Conservation (phyloP, 2,329 filamentous ascomycete genomes). For the Cladophialophora carrionii region DNA sequence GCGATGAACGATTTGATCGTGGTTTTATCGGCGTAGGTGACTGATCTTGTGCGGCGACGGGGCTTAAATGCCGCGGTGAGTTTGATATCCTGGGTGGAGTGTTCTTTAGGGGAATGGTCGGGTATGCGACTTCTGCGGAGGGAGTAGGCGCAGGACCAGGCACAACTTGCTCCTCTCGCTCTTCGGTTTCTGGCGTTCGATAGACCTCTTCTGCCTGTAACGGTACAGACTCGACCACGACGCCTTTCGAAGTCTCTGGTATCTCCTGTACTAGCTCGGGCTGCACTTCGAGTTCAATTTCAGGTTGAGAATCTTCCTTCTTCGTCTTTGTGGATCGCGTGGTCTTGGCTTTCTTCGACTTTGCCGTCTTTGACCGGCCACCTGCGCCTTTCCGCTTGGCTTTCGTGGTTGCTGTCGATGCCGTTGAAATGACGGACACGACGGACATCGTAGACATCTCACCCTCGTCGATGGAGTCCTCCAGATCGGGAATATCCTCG, state of each 20-base stretch:
- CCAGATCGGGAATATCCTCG: slow-evolving; percentile 43
- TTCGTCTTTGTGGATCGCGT: slow-evolving; percentile 32
- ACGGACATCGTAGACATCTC: slow-evolving; percentile 40
- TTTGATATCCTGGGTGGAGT: slow-evolving; percentile 22
- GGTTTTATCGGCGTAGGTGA: slow-evolving; percentile 28
- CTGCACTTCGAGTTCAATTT: slow-evolving; percentile 18
- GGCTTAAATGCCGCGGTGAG: slow-evolving; percentile 21
- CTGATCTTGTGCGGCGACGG: slow-evolving; percentile 22
- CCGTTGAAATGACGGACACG: slow-evolving; percentile 45
- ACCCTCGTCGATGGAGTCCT: slow-evolving; percentile 62
- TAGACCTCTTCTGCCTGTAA: background rate
- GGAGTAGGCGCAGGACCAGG: slow-evolving; percentile 18
- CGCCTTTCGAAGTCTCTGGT: slow-evolving; percentile 8
- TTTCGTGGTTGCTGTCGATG: slow-evolving; percentile 51
- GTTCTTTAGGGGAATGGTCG: slow-evolving; percentile 16
- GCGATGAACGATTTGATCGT: slow-evolving; percentile 10
- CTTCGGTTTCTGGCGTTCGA: slow-evolving; percentile 31
- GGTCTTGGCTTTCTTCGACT: slow-evolving; percentile 43
- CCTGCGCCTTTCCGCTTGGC: slow-evolving; percentile 49
- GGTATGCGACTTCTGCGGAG: slow-evolving; percentile 23
- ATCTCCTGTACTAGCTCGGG: slow-evolving; percentile 12
- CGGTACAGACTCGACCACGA: slow-evolving; percentile 4
- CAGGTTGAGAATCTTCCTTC: slow-evolving; percentile 37
- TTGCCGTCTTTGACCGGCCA: slow-evolving; percentile 44
- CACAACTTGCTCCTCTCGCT: slow-evolving; percentile 48